phyloP scores from a whole-genome alignment of 2,329 filamentous ascomycete genomes.

The Paraphoma sp. region DNA sequence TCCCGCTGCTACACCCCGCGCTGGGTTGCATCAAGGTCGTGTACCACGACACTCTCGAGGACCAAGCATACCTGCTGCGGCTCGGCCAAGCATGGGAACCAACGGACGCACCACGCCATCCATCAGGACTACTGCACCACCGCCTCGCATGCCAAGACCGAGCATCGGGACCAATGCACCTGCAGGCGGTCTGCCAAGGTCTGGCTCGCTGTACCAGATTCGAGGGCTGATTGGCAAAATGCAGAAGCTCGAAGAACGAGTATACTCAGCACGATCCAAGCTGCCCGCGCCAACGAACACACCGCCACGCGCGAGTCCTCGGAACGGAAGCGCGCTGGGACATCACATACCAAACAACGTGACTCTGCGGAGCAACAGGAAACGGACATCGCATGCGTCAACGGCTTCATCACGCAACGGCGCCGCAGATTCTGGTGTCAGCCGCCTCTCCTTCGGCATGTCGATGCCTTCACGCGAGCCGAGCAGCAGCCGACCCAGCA shows the following conservation, averaged over 20 bases:
- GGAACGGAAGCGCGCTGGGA: conserved; percentile 59
- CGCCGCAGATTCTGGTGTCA: conserved; percentile 40
- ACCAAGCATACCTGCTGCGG: conserved; percentile 64
- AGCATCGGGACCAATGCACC: conserved; percentile 57
- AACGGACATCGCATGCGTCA: conserved; percentile 66
- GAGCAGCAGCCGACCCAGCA: conserved; percentile 69
- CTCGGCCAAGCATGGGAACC: conserved; percentile 27
- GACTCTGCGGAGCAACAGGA: conserved; percentile 69
- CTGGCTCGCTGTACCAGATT: conserved; percentile 86
- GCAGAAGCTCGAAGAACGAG: conserved; percentile 92
- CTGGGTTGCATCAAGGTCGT: conserved; percentile 54
- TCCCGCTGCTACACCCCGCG: conserved; percentile 60
- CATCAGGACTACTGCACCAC: conserved; percentile 39
- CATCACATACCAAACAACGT: conserved; percentile 61
- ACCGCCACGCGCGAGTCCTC: conserved; percentile 81
- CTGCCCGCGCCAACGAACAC: conserved; percentile 81
- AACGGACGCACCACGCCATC: conserved; percentile 55
- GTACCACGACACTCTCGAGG: conserved; percentile 60
- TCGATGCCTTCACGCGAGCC: conserved; percentile 35
- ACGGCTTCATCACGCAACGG: conserved; percentile 45
- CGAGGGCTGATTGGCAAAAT: conserved; percentile 94
- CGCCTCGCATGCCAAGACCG: conserved; percentile 51
- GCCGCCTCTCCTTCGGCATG: conserved; percentile 60
- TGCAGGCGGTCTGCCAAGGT: conserved; percentile 59
- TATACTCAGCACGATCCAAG: conserved; percentile 90